phyloP scores from a whole-genome alignment of 768 basidiomycete genomes.

The Gloeostereum incarnatum region DNA sequence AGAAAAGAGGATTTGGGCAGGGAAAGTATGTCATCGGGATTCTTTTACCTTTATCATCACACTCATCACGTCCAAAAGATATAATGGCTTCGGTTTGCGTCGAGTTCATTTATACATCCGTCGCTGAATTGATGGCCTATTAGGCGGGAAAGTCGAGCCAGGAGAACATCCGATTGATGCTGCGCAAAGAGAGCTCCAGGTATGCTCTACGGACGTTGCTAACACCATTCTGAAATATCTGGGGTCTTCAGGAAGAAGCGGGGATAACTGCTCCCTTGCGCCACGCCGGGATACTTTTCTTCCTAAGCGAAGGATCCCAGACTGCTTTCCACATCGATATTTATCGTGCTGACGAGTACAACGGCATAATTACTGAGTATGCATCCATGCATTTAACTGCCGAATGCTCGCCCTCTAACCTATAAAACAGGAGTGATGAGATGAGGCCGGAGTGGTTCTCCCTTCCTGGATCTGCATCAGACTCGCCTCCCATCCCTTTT shows the following conservation, averaged over 20 bases:
- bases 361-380: slow-evolving; percentile 59
- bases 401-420: not conserved
- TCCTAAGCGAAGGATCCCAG: slow-evolving; percentile 42
- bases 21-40: slow-evolving; percentile 34
- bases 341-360: slow-evolving; percentile 54
- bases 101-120: not conserved
- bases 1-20: slow-evolving; percentile 71
- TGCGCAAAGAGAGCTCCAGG: slow-evolving; percentile 68
- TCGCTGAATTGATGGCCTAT: not conserved
- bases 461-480: slow-evolving; percentile 11
- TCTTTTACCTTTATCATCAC: not conserved
- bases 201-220: slow-evolving; percentile 14
- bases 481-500: slow-evolving; percentile 44
- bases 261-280: slow-evolving; percentile 60
- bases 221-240: not conserved
- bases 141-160: slow-evolving; percentile 71
- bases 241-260: slow-evolving; percentile 61
- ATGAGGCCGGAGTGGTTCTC: slow-evolving; percentile 83
- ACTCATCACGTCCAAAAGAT: slow-evolving; percentile 31
- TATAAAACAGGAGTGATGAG: slow-evolving; percentile 68
- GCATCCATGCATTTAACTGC: slow-evolving; percentile 11
- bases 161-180: slow-evolving; percentile 63
- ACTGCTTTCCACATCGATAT: slow-evolving; percentile 67
- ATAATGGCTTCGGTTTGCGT: slow-evolving; percentile 69
- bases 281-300: slow-evolving; percentile 58